A percentile compares a stretch with the other conserved stretches of the same genome.
Conservation (phyloP, 371 early-diverging fungal genomes). For the Dinochytrium kinnereticum region DNA sequence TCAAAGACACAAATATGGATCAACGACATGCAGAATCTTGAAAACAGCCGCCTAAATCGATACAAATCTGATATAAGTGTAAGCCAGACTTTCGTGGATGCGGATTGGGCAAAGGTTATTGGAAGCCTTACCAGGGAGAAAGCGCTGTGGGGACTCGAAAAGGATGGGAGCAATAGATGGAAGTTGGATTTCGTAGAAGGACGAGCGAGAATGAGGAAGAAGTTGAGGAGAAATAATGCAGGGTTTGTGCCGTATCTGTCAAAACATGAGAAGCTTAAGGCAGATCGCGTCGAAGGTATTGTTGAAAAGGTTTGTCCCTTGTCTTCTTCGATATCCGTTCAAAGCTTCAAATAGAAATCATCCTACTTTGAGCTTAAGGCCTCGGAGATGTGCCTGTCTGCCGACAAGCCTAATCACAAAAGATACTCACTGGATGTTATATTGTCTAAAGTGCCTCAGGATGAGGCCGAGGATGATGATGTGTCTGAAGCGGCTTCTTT, state of each 20-base stretch:
- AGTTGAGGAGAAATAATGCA: constrained; percentile 49
- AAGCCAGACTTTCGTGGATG: constrained; percentile 65
- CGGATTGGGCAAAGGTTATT: constrained; percentile 71
- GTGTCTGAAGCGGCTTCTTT: not conserved
- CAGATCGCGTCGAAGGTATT: not conserved
- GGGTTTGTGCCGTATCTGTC: constrained; percentile 51
- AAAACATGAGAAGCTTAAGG: constrained; percentile 49
- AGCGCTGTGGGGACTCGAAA: constrained; percentile 65
- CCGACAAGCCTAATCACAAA: not conserved
- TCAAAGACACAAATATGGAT: constrained; percentile 65
- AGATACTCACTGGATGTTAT: constrained; percentile 5
- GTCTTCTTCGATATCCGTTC: no score
- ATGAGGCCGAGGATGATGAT: constrained; percentile 16
- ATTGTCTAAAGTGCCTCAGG: not conserved
- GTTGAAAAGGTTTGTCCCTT: constrained; percentile 16
- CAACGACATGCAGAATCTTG: constrained; percentile 66
- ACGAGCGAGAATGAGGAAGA: constrained; percentile 63
- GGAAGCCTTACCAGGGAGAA: constrained; percentile 59
- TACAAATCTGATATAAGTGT: constrained; percentile 67
- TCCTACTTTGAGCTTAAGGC: not conserved
- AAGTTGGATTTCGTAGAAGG: constrained; percentile 78
- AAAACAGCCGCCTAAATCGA: constrained; percentile 62
- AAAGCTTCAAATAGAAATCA: not conserved
- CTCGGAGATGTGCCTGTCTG: not conserved
- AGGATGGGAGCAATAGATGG: constrained; percentile 58